These are phyloP conservation scores for Hanseniaspora mollemarum DNA, from an alignment of 805 yeast genomes.

Conservation along the genomic window DNA sequence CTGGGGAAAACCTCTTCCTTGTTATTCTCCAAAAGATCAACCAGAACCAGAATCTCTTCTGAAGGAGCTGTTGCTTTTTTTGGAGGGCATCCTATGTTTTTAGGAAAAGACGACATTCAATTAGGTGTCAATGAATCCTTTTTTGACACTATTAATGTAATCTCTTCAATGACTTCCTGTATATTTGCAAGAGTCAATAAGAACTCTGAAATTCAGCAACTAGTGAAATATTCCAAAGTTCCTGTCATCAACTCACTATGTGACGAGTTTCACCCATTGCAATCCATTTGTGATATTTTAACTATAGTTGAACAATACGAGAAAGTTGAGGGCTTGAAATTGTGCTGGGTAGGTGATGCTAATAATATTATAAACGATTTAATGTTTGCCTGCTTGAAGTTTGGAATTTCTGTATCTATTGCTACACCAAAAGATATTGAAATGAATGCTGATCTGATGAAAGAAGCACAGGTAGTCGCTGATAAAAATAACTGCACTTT, in stretches of 20 bases:
- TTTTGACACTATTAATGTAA: slow-evolving; percentile 77
- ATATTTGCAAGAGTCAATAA: slow-evolving; percentile 89
- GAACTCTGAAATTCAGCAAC: slow-evolving; percentile 68
- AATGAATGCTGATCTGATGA: slow-evolving; percentile 44
- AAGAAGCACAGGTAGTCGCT: slow-evolving; percentile 45
- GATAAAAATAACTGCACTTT: slow-evolving; percentile 41
- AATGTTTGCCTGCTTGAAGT: slow-evolving; percentile 72
- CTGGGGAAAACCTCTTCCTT: slow-evolving; percentile 74
- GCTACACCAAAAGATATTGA: slow-evolving; percentile 75
- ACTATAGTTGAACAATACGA: slow-evolving; percentile 75
- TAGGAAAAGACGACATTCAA: slow-evolving; percentile 94
- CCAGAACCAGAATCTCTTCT: slow-evolving; percentile 85
- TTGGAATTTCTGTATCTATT: slow-evolving; percentile 69
- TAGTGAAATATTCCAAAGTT: slow-evolving; percentile 67
- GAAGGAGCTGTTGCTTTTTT: slow-evolving; percentile 90
- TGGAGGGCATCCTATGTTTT: slow-evolving; percentile 92
- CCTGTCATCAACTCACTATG: slow-evolving; percentile 91
- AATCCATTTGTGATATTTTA: slow-evolving; percentile 81
- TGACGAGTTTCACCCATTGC: slow-evolving; percentile 88
- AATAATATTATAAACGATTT: slow-evolving; percentile 92
- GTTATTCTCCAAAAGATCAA: slow-evolving; percentile 81
- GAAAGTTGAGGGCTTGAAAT: slow-evolving; percentile 42
- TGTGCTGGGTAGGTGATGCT: slow-evolving; percentile 95
- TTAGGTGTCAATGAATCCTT: slow-evolving; percentile 88
- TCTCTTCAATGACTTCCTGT: slow-evolving; percentile 93